Evolutionary conservation across 177 flowering plant species (phyloP).

Genomic region (Vitis hybrid): DNA sequence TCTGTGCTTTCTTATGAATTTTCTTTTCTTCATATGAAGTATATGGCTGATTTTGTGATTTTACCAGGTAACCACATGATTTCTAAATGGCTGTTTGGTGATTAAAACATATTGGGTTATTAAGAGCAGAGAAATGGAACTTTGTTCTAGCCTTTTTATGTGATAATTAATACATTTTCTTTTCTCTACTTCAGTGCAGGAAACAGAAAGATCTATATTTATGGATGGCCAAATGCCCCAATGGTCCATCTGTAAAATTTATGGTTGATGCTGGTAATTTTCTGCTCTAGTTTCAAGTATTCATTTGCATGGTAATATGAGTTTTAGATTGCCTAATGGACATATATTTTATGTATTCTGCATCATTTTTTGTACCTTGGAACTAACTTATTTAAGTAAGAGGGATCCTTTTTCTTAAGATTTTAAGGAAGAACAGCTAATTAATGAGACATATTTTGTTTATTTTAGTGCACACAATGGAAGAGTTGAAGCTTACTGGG

Average conservation of each 20-base stretch:
- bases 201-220: constrained; percentile 91
- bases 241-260: constrained; percentile 95
- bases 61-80: not conserved
- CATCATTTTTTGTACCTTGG: not conserved
- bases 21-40: not conserved
- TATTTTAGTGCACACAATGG: constrained; percentile 94
- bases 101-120: not conserved
- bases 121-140: not conserved
- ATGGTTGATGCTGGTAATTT: constrained; percentile 87
- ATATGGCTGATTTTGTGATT: not conserved
- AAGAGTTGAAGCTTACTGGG: constrained; percentile 95
- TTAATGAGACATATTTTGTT: not conserved
- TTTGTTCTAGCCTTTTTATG: not conserved
- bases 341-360: not conserved
- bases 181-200: constrained; percentile 69
- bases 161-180: not conserved
- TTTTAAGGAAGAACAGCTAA: not conserved
- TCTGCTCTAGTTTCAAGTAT: not conserved
- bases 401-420: constrained; percentile 11
- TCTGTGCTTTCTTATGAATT: not conserved
- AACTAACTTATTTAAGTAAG: not conserved
- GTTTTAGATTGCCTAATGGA: not conserved
- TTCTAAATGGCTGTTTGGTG: not conserved
- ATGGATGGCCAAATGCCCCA: constrained; percentile 94
- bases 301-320: not conserved